Percentiles rank a stretch among this genome's conserved stretches.
These are phyloP conservation scores for Rossbeevera mucosa DNA, from an alignment of 768 basidiomycete genomes.

Conservation along the genomic window DNA sequence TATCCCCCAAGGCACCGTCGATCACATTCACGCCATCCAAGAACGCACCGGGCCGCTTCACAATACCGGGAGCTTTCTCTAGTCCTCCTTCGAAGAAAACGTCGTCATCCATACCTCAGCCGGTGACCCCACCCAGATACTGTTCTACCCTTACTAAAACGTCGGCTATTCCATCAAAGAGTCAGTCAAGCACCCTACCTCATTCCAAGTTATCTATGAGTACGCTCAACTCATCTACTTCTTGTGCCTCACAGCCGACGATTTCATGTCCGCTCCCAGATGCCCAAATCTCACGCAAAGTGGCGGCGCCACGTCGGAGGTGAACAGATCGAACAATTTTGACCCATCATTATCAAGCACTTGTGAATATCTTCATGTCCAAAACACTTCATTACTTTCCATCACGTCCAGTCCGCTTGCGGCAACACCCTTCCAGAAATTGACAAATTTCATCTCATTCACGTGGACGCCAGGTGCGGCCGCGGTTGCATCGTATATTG, in stretches of 20 bases:
- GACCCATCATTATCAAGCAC: constrained; percentile 9
- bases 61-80: constrained; percentile 21
- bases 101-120: constrained; percentile 62
- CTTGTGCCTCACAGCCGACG: constrained; percentile 34
- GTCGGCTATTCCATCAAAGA: constrained; percentile 28
- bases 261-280: constrained; percentile 33
- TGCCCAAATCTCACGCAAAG: constrained; percentile 32
- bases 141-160: constrained; percentile 30
- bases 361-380: constrained; percentile 26
- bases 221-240: constrained; percentile 55
- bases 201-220: constrained; percentile 44
- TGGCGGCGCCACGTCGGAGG: constrained; percentile 23
- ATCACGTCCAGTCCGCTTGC: constrained; percentile 50
- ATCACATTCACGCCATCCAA: constrained; percentile 35
- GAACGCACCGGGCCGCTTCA: constrained; percentile 25
- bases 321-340: constrained; percentile 27
- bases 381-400: constrained; percentile 37
- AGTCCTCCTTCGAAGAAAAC: constrained; percentile 52
- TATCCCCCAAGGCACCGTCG: constrained; percentile 26
- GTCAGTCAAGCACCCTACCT: constrained; percentile 35
- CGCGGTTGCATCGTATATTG: constrained; percentile 23
- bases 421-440: constrained; percentile 52
- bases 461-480: constrained; percentile 46
- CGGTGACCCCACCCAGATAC: constrained; percentile 39
- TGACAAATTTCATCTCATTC: constrained; percentile 58